These are phyloP conservation scores for Epichloe scottii DNA, from an alignment of 2,329 filamentous ascomycete species.

Conservation along the genomic window DNA sequence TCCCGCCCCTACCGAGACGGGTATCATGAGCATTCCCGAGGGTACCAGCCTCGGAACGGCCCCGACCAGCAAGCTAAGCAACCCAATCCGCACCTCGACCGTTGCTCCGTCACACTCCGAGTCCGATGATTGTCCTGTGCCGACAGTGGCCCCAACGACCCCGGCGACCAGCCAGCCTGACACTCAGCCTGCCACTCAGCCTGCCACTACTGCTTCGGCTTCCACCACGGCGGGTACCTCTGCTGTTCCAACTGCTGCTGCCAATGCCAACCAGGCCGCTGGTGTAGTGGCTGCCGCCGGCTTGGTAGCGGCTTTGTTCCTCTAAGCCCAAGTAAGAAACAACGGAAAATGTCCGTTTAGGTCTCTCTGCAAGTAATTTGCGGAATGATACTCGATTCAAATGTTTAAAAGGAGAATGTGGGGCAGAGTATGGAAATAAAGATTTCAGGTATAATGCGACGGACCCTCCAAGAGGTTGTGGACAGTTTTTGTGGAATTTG, in stretches of 20 bases:
- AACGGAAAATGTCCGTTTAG: no score
- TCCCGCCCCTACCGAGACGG: background rate
- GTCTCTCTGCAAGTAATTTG: no score
- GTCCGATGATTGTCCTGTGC: background rate
- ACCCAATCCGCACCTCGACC: slow-evolving; percentile 3
- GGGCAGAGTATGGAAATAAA: no score
- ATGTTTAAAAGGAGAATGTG: no score
- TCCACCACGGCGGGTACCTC: background rate
- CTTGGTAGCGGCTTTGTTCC: slow-evolving; percentile 26
- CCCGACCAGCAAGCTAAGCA: background rate
- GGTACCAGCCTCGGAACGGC: slow-evolving; percentile 56
- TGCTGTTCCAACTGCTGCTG: slow-evolving; percentile 15
- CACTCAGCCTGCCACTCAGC: slow-evolving; percentile 5
- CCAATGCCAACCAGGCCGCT: slow-evolving; percentile 19
- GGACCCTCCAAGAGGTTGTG: background rate
- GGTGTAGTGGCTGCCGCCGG: slow-evolving; percentile 26
- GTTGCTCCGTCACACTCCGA: background rate
- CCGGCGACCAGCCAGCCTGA: slow-evolving; percentile 3
- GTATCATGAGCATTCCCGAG: slow-evolving; percentile 9
- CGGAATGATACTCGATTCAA: no score
- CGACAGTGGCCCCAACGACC: slow-evolving; percentile 1
- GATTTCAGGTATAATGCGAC: no score
- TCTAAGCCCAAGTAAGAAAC: slow-evolving; percentile 18
- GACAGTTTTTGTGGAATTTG: background rate
- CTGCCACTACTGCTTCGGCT: slow-evolving; percentile 1